Evolutionary conservation across 257 asterid species (phyloP), one percentile per base, ranked within the genome.

Genomic region (Craterostigma plantagineum): DNA sequence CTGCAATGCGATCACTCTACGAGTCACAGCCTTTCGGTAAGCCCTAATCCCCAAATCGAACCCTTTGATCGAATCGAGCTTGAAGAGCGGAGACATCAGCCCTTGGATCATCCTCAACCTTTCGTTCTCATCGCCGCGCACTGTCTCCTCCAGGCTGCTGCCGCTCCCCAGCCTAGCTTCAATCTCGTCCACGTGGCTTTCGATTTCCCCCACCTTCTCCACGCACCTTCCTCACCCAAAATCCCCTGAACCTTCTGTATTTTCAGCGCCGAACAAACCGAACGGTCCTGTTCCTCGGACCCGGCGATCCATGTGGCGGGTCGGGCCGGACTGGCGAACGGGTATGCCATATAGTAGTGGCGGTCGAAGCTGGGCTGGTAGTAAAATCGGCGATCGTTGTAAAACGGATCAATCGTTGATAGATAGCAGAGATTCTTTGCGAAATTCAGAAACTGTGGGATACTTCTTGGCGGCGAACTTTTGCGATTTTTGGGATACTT

Each of bases 211-310:
- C 2, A 86, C 70, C 51, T 63, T 82, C 67, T 54, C 63, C 76
- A 78, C 11, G 52, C 64, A 59, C 38, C n/a, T 66, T 81, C 50
- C 95, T 53, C 15, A 71, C 90, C 52, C 71, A 35, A 65, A 60
- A 76, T 0, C 93, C 95, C 65, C 85, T 64, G 59, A 81, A 66
- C 78, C 72, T 66, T 86, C 75, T 86, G 97, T 8, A 86, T 71
- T 54, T 46, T 76, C 68, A 66, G 12, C 1, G 90, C 97, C 1
- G 78, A 65, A 7, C 16, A n/a, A n/a, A n/a, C 70, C 10, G 63
- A 11, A 0, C 70, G 75, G 38, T 64, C 72, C 2, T 44, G 30
- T 4, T 55, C 18, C 4, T 45, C 60, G 8, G 82, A 57, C 0
- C 68, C 66, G 13, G 59, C 54, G 38, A 37, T 52, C 54, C 15